These are phyloP conservation scores for Prunus armeniaca DNA, from an alignment of 306 rosid genomes.

Conservation along the genomic window DNA sequence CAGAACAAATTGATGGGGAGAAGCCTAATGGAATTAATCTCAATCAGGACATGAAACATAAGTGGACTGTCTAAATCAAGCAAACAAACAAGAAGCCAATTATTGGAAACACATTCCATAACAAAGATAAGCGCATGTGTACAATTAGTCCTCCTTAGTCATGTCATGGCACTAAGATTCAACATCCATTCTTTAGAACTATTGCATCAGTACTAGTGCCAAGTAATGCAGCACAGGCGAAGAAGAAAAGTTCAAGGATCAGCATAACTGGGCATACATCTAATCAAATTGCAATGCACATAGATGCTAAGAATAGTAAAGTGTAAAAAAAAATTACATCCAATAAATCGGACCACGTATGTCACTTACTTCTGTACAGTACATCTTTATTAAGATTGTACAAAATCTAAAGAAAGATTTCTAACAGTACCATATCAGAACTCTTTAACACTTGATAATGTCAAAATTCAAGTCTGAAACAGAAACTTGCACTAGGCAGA, in stretches of 20 bases:
- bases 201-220: background rate
- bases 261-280: background rate
- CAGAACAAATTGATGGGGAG: constrained; percentile 82
- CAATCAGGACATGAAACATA: constrained; percentile 11
- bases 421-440: too few relatives aligned
- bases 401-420: background rate
- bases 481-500: too few relatives aligned
- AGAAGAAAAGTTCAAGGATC: background rate
- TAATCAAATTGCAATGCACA: background rate
- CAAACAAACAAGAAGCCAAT: background rate
- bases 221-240: background rate
- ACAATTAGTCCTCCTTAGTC: background rate
- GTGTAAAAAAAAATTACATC: too few relatives aligned
- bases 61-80: background rate
- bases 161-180: background rate
- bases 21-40: constrained; percentile 43
- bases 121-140: background rate
- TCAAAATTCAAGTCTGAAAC: too few relatives aligned
- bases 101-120: background rate
- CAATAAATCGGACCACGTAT: too few relatives aligned
- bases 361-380: background rate
- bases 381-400: background rate
- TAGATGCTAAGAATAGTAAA: too few relatives aligned
- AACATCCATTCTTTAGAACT: background rate
- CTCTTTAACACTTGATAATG: too few relatives aligned